Percentiles rank a stretch among this genome's conserved stretches.
phyloP scores from a whole-genome alignment of 192 early-diverging fungal genomes.

The Coemansia sp. region DNA sequence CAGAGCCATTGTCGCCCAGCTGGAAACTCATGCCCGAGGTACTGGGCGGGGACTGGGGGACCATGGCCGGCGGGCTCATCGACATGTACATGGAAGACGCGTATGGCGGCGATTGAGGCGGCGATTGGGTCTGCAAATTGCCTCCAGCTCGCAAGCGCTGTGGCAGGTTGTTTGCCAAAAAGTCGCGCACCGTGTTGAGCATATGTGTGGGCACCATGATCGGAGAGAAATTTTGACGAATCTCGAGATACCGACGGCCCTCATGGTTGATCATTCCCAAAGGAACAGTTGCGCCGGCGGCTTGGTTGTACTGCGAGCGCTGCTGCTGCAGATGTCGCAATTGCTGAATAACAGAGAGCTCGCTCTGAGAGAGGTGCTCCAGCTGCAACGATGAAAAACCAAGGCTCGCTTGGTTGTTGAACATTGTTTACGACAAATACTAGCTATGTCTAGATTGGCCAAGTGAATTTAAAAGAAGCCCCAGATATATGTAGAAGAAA shows the following conservation, averaged over 20 bases:
- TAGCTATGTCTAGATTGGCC: not conserved
- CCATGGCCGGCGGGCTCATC: slow-evolving; percentile 1
- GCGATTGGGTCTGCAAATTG: slow-evolving; percentile 13
- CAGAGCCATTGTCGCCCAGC: slow-evolving; percentile 1
- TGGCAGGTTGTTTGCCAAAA: slow-evolving; percentile 27
- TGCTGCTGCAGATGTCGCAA: slow-evolving; percentile 19
- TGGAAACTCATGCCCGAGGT: not conserved
- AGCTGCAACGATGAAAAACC: not conserved
- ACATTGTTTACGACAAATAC: slow-evolving; percentile 1
- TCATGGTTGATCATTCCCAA: slow-evolving; percentile 24
- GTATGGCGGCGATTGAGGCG: slow-evolving; percentile 13
- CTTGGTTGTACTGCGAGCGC: slow-evolving; percentile 14
- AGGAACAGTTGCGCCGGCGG: slow-evolving; percentile 6
- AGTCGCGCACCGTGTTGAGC: slow-evolving; percentile 14
- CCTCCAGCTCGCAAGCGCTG: slow-evolving; percentile 8
- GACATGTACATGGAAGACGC: not conserved
- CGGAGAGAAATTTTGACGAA: slow-evolving; percentile 23
- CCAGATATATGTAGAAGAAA: not conserved
- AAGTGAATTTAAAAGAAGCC: not conserved
- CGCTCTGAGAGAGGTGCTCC: slow-evolving; percentile 17
- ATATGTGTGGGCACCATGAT: slow-evolving; percentile 34
- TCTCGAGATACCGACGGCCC: slow-evolving; percentile 31
- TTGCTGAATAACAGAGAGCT: slow-evolving; percentile 25
- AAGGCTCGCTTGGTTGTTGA: slow-evolving; percentile 2
- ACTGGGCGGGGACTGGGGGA: not conserved